phyloP scores from a whole-genome alignment of 116 monocot genomes.

The Cymodocea nodosa region DNA sequence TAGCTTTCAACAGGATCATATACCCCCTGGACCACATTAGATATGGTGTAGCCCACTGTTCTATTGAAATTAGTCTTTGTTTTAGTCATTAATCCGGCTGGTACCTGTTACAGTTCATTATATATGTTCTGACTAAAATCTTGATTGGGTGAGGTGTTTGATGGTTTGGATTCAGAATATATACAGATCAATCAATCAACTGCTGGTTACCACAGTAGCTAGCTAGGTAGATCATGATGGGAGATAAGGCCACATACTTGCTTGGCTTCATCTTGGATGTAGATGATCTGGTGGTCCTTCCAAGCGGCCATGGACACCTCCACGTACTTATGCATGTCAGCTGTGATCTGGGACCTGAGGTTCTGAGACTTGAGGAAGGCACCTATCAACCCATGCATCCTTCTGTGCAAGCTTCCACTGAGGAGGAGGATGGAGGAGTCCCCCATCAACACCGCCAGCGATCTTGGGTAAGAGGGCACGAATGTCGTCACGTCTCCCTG shows the following conservation, averaged over 20 bases:
- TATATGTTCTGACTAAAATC: too few species aligned
- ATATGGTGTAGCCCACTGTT: too few species aligned
- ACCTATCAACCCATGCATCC: conserved; percentile 64
- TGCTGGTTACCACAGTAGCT: too few species aligned
- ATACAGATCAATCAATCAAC: too few species aligned
- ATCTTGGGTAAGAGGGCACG: conserved; percentile 74
- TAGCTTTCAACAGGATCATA: too few species aligned
- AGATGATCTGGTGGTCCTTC: conserved; percentile 36
- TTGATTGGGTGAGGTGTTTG: too few species aligned
- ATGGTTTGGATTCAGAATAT: too few species aligned
- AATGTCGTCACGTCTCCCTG: conserved; percentile 56
- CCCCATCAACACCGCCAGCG: conserved; percentile 73
- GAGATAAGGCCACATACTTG: conserved; percentile 36
- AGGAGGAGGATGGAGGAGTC: conserved; percentile 68
- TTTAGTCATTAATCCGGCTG: too few species aligned
- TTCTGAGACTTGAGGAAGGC: conserved; percentile 52
- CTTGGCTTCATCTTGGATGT: conserved; percentile 63
- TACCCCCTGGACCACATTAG: too few species aligned
- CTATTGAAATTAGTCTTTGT: not conserved
- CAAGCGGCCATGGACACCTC: conserved; percentile 28
- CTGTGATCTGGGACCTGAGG: conserved; percentile 55
- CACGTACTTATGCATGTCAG: conserved; percentile 46
- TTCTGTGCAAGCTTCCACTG: conserved; percentile 46
- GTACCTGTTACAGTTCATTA: too few species aligned
- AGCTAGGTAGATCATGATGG: too few species aligned